Percentiles rank a stretch among this genome's conserved stretches.
These are phyloP conservation scores for Aspergillus novoparasiticus DNA, from an alignment of 2,329 filamentous ascomycete genomes.

Conservation along the genomic window DNA sequence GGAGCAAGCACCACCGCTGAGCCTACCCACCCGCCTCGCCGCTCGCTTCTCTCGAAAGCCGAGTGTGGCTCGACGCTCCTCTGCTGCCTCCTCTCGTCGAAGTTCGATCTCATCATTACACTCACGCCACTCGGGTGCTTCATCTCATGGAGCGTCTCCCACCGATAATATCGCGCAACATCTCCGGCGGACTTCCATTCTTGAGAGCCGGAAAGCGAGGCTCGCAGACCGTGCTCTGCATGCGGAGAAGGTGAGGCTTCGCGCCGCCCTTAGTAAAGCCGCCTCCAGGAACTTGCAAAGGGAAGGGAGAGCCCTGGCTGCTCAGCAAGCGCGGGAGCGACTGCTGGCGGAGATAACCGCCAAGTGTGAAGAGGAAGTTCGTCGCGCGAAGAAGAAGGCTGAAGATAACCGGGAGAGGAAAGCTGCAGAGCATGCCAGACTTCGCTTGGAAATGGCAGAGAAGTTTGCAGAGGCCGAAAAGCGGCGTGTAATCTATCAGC, in stretches of 20 bases:
- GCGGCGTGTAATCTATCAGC: constrained; percentile 53
- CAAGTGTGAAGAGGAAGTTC: constrained; percentile 67
- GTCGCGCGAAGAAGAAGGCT: constrained; percentile 66
- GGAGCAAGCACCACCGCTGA: constrained; percentile 42
- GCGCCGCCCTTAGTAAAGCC: constrained; percentile 64
- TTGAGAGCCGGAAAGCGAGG: constrained; percentile 65
- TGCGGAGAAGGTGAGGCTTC: constrained; percentile 66
- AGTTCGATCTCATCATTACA: constrained; percentile 67
- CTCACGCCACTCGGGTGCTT: constrained; percentile 60
- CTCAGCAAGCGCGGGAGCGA: constrained; percentile 64
- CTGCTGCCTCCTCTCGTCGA: constrained; percentile 63
- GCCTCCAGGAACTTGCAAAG: constrained; percentile 58
- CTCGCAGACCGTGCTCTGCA: constrained; percentile 66
- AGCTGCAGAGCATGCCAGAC: constrained; percentile 61
- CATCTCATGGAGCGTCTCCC: constrained; percentile 52
- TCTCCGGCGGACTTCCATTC: constrained; percentile 65
- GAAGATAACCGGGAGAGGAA: constrained; percentile 67
- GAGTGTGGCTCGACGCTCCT: constrained; percentile 59
- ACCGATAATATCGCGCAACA: constrained; percentile 66
- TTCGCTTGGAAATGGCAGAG: constrained; percentile 65
- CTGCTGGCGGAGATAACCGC: constrained; percentile 66
- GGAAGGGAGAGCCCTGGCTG: constrained; percentile 65
- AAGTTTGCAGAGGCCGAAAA: constrained; percentile 66
- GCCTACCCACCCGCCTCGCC: constrained; percentile 63
- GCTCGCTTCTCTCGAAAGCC: constrained; percentile 62